A percentile compares a stretch with the other conserved stretches of the same genome.
Conservation (phyloP, 345 rosid genomes). For the Fremontodendron californicum region DNA sequence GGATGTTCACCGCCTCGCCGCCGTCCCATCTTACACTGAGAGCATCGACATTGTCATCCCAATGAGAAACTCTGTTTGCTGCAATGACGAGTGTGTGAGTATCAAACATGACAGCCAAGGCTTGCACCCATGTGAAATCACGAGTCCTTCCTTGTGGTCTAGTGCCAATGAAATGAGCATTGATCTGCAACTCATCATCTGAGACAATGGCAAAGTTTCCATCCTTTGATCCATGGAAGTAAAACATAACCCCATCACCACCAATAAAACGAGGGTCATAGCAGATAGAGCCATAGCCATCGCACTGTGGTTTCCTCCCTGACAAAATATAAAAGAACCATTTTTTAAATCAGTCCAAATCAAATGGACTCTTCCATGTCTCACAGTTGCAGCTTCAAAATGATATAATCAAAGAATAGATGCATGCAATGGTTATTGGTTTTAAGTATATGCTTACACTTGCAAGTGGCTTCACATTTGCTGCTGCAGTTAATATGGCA, state of each 20-base stretch:
- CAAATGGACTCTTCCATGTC: neutral
- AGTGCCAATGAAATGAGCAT: too few relatives aligned
- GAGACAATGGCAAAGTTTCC: constrained; percentile 68
- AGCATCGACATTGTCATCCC: constrained; percentile 49
- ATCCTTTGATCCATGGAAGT: constrained; percentile 60
- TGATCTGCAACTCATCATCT: too few relatives aligned
- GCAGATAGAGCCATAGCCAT: constrained; percentile 58
- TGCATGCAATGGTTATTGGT: neutral
- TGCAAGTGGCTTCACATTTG: constrained; percentile 80
- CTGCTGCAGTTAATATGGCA: constrained; percentile 73
- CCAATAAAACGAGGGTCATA: constrained; percentile 72
- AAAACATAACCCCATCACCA: constrained; percentile 75
- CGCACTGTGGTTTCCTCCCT: constrained; percentile 50
- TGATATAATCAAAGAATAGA: neutral
- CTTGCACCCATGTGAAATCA: too few relatives aligned
- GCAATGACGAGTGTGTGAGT: constrained; percentile 49
- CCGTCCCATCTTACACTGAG: constrained; percentile 44
- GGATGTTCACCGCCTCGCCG: constrained; percentile 34
- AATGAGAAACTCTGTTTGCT: constrained; percentile 40
- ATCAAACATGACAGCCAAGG: constrained; percentile 50
- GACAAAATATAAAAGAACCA: neutral
- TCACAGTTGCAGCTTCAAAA: neutral
- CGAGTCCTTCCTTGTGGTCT: too few relatives aligned
- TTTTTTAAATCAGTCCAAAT: neutral
- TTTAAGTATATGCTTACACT: constrained; percentile 37